phyloP scores from a whole-genome alignment of 106 monocot species.

The Ottelia alismoides region DNA sequence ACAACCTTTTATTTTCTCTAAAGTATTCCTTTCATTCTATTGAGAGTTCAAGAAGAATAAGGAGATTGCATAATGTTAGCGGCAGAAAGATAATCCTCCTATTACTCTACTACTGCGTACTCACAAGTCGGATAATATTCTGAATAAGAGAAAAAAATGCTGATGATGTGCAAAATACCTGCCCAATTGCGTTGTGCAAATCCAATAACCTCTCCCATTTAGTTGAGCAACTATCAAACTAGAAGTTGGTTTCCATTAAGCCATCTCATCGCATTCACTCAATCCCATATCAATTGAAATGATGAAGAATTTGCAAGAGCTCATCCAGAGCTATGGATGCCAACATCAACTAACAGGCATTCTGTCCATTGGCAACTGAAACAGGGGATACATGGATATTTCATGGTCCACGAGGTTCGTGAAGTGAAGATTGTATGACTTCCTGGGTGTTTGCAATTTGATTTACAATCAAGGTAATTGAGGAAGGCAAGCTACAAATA shows the following conservation, averaged over 20 bases:
- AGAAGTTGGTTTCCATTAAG: conserved; percentile 41
- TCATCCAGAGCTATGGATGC: conserved; percentile 46
- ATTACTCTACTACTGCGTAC: too few species aligned
- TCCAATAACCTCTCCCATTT: conserved; percentile 78
- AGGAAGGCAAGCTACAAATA: conserved; percentile 67
- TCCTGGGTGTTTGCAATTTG: conserved; percentile 54
- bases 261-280: conserved; percentile 56
- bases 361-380: conserved; percentile 55
- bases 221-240: conserved; percentile 16
- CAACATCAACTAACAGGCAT: conserved; percentile 66
- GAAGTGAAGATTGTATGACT: conserved; percentile 44
- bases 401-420: conserved; percentile 40
- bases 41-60: too few species aligned
- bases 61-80: too few species aligned
- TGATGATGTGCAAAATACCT: conserved; percentile 39
- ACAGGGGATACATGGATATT: conserved; percentile 42
- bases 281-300: conserved; percentile 77
- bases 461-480: conserved; percentile 66
- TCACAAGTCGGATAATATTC: too few species aligned
- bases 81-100: too few species aligned
- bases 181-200: conserved; percentile 65
- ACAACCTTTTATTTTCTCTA: too few species aligned
- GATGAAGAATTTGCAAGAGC: conserved; percentile 96
- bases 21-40: too few species aligned
- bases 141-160: too few species aligned